Base-by-base conservation (phyloP, 257 asterid genomes). In the Phtheirospermum japonicum region DNA sequence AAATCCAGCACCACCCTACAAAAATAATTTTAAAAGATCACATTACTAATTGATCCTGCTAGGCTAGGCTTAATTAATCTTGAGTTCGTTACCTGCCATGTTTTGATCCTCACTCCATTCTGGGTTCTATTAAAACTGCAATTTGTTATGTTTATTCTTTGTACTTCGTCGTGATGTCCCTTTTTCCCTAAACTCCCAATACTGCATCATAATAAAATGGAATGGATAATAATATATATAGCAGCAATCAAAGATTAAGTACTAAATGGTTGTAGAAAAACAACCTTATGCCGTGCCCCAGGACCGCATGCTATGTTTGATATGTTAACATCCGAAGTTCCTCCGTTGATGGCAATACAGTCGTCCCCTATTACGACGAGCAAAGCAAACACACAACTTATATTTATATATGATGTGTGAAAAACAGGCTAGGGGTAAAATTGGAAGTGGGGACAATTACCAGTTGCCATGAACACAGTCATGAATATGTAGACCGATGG, bases 221-320 rank as follows among this genome's bases (percentile, higher is more conserved):
- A 39, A 39, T 10, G 14, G 46, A 39, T 39, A 10, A 39, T 39
- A 39, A 39, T 39, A 6, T 23, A 23, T 23, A 23, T 23, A 23
- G 28, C 28, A 23, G n/a, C n/a, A 23, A 23, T 1, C 28, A 23
- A 23, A 23, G 28, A 23, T 23, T 23, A 23, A 23, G 2, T 6
- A 40, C 13, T 20, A 58, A 11, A 42, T 42, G 4, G 16, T 10
- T 7, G n/a, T 7, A 42, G 9, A 16, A 51, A 19, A 4, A 20
- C 4, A 12, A 82, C 85, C 88, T 79, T 74, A 79, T 79, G 18
- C 85, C 83, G 61, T 82, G 83, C 18, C 85, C n/a, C 85, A 2
- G 81, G 88, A 30, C 85, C 85, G 58, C 88, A 82, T 13, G 48
- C 8, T 45, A 82, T 42, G 20, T 63, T 49, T 12, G 81, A 55